phyloP scores from a whole-genome alignment of 192 early-diverging fungal species.

The Backusella psychrophila region DNA sequence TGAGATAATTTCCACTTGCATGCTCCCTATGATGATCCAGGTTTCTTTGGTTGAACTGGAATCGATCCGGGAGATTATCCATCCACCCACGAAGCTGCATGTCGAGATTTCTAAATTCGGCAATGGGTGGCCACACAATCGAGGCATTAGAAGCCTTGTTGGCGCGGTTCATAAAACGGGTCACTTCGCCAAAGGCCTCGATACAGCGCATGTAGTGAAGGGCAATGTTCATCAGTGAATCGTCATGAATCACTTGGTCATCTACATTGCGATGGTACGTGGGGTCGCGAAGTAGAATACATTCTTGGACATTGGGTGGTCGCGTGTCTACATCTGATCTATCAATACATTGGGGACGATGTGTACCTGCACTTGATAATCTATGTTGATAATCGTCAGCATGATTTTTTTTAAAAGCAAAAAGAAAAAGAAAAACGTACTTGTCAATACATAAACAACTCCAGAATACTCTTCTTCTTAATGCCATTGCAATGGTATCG shows the following conservation, averaged over 20 bases:
- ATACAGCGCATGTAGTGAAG: slow-evolving; percentile 3
- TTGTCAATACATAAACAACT: slow-evolving; percentile 47
- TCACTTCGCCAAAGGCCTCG: slow-evolving; percentile 27
- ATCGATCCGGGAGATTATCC: slow-evolving; percentile 8
- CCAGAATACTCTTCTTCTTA: slow-evolving; percentile 48
- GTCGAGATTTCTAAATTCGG: slow-evolving; percentile 24
- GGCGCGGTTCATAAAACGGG: slow-evolving; percentile 15
- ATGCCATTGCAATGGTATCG: slow-evolving; percentile 32
- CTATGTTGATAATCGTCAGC: not conserved
- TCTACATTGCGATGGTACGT: not conserved
- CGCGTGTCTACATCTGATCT: slow-evolving; percentile 40
- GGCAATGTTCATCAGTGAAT: slow-evolving; percentile 21
- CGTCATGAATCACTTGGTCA: slow-evolving; percentile 3
- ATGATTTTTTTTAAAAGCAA: not conserved
- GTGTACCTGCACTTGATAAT: slow-evolving; percentile 34
- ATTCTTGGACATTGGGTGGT: slow-evolving; percentile 13
- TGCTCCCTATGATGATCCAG: slow-evolving; percentile 12
- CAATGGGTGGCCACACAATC: slow-evolving; percentile 26
- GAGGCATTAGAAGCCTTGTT: not conserved
- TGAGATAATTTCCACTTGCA: slow-evolving; percentile 17
- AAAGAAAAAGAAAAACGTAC: slow-evolving; percentile 15
- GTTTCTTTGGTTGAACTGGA: slow-evolving; percentile 12
- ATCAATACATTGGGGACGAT: slow-evolving; percentile 47
- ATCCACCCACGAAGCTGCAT: slow-evolving; percentile 15
- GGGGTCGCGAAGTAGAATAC: slow-evolving; percentile 8